Percentiles rank a stretch among this genome's conserved stretches.
phyloP scores from a whole-genome alignment of 2,329 filamentous ascomycete genomes.

The Rhinocladiella similis region DNA sequence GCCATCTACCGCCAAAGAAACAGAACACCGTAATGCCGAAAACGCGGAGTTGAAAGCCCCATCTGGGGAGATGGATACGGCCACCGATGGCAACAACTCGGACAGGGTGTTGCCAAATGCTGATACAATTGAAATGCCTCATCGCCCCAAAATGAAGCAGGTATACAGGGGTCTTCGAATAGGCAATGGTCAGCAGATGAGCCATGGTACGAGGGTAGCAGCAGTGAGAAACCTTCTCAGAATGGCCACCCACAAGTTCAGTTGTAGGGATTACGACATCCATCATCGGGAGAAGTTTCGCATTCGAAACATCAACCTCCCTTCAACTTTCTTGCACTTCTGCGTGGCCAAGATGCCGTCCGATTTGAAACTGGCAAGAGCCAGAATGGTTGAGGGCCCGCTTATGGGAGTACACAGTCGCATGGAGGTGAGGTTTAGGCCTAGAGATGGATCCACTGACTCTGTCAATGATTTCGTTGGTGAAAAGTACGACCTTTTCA shows the following conservation, averaged over 20 bases:
- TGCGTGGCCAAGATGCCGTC: conserved; percentile 54
- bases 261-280: conserved; percentile 51
- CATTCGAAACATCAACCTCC: conserved; percentile 45
- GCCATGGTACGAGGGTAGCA: conserved; percentile 57
- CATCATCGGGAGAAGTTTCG: conserved; percentile 46
- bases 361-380: conserved; percentile 53
- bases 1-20: conserved; percentile 6
- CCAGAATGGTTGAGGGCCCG: conserved; percentile 59
- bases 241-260: conserved; percentile 59
- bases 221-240: conserved; percentile 58
- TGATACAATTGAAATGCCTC: conserved; percentile 19
- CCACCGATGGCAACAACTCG: too few relatives aligned
- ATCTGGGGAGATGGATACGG: background rate
- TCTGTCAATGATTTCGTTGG: conserved; percentile 28
- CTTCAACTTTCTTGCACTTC: conserved; percentile 58
- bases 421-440: conserved; percentile 55
- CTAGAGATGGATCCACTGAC: conserved; percentile 13
- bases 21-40: conserved; percentile 14
- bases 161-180: conserved; percentile 60
- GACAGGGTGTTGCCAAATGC: background rate
- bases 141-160: conserved; percentile 22
- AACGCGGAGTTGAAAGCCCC: conserved; percentile 15
- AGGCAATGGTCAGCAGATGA: conserved; percentile 59
- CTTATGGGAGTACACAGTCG: conserved; percentile 57
- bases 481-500: conserved; percentile 54